Percentiles rank a stretch among this genome's conserved stretches.
These are phyloP conservation scores for Phlegmacium glaucopus DNA, from an alignment of 768 basidiomycete genomes.

Conservation along the genomic window DNA sequence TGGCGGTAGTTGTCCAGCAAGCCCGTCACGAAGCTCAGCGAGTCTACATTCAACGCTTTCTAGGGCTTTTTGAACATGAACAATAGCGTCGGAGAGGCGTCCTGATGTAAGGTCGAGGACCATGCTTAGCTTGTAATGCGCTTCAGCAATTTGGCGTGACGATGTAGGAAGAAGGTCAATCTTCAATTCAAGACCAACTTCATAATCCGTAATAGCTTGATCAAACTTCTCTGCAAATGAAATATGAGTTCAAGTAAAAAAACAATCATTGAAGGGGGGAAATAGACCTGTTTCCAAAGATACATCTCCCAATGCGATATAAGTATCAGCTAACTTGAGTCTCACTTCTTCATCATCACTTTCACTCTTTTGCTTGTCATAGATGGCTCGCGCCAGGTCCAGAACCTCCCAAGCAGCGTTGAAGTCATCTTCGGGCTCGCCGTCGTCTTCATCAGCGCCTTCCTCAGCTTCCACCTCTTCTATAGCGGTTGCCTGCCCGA, in stretches of 20 bases:
- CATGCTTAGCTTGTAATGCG: conserved; percentile 92
- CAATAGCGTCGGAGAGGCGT: conserved; percentile 75
- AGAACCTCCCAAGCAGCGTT: conserved; percentile 97
- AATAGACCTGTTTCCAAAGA: conserved; percentile 85
- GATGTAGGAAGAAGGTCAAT: conserved; percentile 70
- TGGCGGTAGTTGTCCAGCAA: conserved; percentile 36
- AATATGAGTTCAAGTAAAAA: conserved; percentile 1
- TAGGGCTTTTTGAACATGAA: conserved; percentile 76
- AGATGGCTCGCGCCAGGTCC: conserved; percentile 90
- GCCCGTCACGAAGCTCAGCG: conserved; percentile 49
- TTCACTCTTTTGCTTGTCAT: conserved; percentile 57
- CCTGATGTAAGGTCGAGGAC: conserved; percentile 90
- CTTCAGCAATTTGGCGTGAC: conserved; percentile 92
- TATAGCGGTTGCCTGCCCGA: conserved; percentile 49
- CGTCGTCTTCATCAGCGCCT: conserved; percentile 61
- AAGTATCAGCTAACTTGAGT: conserved; percentile 88
- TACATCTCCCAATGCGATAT: conserved; percentile 91
- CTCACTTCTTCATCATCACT: conserved; percentile 58
- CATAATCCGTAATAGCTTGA: conserved; percentile 88
- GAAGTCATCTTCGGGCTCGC: conserved; percentile 93
- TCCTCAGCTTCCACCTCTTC: conserved; percentile 50
- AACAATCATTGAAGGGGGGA: neutral
- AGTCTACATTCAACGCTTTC: conserved; percentile 74
- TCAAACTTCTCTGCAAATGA: conserved; percentile 82
- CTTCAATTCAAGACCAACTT: conserved; percentile 73